Percentiles rank a stretch among this genome's conserved stretches.
These are phyloP conservation scores for Naganishia friedmannii DNA, from an alignment of 768 basidiomycete species.

Conservation along the genomic window DNA sequence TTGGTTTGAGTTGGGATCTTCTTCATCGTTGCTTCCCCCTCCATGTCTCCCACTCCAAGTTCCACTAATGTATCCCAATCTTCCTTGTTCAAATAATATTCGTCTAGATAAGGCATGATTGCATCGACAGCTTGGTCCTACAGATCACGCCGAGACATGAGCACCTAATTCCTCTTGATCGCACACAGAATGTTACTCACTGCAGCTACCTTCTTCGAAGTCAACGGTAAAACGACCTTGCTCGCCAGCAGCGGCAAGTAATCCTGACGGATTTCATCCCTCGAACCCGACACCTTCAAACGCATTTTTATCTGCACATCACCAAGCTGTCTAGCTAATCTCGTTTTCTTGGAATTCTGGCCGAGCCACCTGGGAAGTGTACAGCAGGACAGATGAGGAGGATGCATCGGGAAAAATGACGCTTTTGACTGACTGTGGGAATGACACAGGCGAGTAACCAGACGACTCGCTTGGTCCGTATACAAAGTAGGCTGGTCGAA, in stretches of 20 bases:
- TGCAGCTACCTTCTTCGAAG: conserved; percentile 67
- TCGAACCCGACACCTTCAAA: conserved; percentile 84
- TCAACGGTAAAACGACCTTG: conserved; percentile 72
- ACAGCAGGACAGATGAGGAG: neutral
- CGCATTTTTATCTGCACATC: conserved; percentile 97
- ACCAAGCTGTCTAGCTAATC: conserved; percentile 71
- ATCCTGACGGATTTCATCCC: conserved; percentile 80
- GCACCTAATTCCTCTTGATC: neutral
- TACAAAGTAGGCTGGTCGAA: conserved; percentile 77
- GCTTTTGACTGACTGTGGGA: conserved; percentile 69
- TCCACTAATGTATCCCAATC: conserved; percentile 97
- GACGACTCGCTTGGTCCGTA: conserved; percentile 71
- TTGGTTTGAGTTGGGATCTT: conserved; percentile 79
- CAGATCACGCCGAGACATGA: neutral
- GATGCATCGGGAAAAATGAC: neutral
- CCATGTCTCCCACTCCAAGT: conserved; percentile 77
- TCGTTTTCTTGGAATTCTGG: conserved; percentile 89
- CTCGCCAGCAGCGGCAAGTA: conserved; percentile 88
- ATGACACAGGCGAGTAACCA: conserved; percentile 62
- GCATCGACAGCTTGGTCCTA: conserved; percentile 71
- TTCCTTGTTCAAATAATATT: conserved; percentile 86
- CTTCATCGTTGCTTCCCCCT: conserved; percentile 73
- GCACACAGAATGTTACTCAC: conserved; percentile 49
- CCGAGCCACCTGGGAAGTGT: conserved; percentile 75
- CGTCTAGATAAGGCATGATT: conserved; percentile 85